Base-by-base conservation (phyloP, 345 rosid species). In the Gossypium longicalyx region DNA sequence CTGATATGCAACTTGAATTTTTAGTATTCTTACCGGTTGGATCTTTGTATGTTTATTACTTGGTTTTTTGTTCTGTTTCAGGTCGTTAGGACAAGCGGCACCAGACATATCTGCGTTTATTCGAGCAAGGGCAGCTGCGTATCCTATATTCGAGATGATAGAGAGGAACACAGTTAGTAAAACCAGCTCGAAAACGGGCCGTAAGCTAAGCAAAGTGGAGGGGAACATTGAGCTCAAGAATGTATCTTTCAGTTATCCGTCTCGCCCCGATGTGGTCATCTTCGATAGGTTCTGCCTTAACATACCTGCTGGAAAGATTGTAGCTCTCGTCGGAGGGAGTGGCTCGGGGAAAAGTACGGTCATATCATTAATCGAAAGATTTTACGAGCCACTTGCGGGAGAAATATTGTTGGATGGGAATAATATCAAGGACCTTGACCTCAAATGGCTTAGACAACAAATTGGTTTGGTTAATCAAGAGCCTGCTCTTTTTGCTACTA, bases 261-360 rank as follows among this genome's bases (percentile, higher is more conserved):
- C 99, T 59, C 96, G 99, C 6, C 97, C 88, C 1, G 91, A 91
- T 54, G 90, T 87, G 29, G 74, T 69, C 8, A 91, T 95, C 73
- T 95, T 92, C 70, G 65, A 89, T 62, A 86, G 81, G 79, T 74
- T 95, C 64, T 53, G 78, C 78, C 86, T 95, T 4, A 74, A 80
- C n/a, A 83, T 95, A 38, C 93, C 91, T 45, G 74, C 91, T 0
- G 99, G 99, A 9, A 93, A 93, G 85, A 80, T 95, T 45, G 90
- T 91, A 63, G 99, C 99, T 27, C 91, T 95, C 47, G 99, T 95
- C 11, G 99, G 99, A 43, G 93, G 93, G 80, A 95, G 99, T 57
- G 99, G 99, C 10, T 93, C 96, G 0, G 98, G 99, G 52, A 94
- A 93, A 85, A 94, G 99, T 83, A 94, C 99, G 0, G 86, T 91